Base-by-base conservation (phyloP, 148 eudicot genomes). In the Vaccinium darrowii region DNA sequence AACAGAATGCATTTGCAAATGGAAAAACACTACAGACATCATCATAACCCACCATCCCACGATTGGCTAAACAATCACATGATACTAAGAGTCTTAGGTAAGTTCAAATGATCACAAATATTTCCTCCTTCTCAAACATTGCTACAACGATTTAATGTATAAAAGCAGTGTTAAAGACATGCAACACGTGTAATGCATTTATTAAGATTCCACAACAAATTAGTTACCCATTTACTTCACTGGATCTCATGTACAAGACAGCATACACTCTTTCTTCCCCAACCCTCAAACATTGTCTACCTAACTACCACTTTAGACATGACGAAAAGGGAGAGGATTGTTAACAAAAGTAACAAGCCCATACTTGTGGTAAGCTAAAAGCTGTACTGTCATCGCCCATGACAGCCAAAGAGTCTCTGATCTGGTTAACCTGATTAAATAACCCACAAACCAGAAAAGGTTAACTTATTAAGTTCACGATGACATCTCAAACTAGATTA, bases 311-410 rank as follows among this genome's bases (percentile, higher is more conserved):
- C 43, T 6, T n/a, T 47, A 7, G 25, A 62, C 49, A 30, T 67
- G 39, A 69, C 13, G 25, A 47, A 57, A 85, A 23, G 27, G 69
- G 18, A 81, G 60, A 74, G 14, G 93, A 69, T 57, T 52, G 69
- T 16, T 33, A 49, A 47, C 60, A 25, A 84, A 57, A 52, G 33
- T 18, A 43, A 49, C 43, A 14, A 85, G 87, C 50, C 65, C 92
- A 71, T 85, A 97, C 99, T 84, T 97, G 99, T 4, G 99, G 99
- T 86, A 97, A 91, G 90, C 99, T 95, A 87, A 97, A 97, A 84
- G 99, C 98, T 12, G 98, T 95, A 90, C 95, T 95, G 89, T 93
- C 93, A 86, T 92, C 94, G 76, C 99, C 99, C 99, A 97, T 97
- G 30, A 94, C 83, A 86, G 98, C 98, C 85, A 97, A 90, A 80